Base-by-base conservation (phyloP, 2,329 filamentous ascomycete species). In the Amphichorda felina region DNA sequence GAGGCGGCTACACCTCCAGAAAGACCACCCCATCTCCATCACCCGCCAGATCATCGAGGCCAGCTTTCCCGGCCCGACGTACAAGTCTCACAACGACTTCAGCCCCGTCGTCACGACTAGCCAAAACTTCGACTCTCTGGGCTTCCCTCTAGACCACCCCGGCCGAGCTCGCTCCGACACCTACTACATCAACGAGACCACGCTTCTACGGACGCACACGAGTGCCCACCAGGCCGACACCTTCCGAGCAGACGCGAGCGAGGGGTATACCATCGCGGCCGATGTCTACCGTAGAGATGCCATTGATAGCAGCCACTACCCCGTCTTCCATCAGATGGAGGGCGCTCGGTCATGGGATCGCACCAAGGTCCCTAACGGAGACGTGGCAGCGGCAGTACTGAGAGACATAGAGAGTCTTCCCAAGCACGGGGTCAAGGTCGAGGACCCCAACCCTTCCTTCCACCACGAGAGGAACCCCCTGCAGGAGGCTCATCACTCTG, bases 321-420 rank as follows among this genome's bases (percentile, higher is more conserved):
- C 91, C 1, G 77, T 94, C 39, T 98, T 98, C 59, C 91, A 98
- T 60, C 91, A 98, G 62, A 96, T 96, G 88, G 91, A 98, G 57
- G 89, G 87, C 10, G 89, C 89, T 8, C 72, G 82, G 46, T 80
- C 87, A 36, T 98, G 91, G 89, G 82, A 91, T 51, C 74, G 85
- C 8, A 66, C 54, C 19, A 70, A 63, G 53, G 72, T 72, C 30
- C 67, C 63, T 37, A 64, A 57, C 40, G 68, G 66, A 14, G 70
- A 81, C 43, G 54, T 87, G 14, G 72, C 72, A 1, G 63, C 73
- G 13, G 71, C 74, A 10, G 77, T 96, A 7, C 73, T 70, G 62
- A 68, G 68, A 25, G 85, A 94, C 50, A 46, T 93, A 19, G 72
- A 75, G 36, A 67, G 61, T 36, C 69, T 96, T 22, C 85, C 87